Conservation (phyloP, 179 eudicot genomes). For the Carnegiea gigantea region DNA sequence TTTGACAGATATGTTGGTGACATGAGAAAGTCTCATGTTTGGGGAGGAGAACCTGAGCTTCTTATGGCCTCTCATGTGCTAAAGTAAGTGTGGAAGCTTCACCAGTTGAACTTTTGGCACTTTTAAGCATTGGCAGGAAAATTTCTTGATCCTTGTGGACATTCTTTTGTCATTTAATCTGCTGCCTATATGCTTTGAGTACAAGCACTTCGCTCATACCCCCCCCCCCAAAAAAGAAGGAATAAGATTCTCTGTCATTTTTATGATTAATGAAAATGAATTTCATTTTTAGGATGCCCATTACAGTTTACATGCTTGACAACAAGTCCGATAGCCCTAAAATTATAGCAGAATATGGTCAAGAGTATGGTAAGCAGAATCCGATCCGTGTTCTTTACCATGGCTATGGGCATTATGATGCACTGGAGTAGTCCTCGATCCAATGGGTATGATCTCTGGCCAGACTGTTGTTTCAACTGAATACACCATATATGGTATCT, state of each 20-base stretch:
- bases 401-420: conserved; percentile 81
- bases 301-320: conserved; percentile 68
- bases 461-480: not conserved
- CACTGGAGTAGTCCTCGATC: conserved; percentile 35
- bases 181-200: not conserved
- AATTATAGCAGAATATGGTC: conserved; percentile 74
- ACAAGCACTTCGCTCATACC: not conserved
- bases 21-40: conserved; percentile 63
- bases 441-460: conserved; percentile 34
- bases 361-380: conserved; percentile 59
- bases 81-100: conserved; percentile 40
- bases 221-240: not conserved
- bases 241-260: not conserved
- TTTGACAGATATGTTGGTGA: conserved; percentile 57
- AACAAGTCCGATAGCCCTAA: conserved; percentile 43
- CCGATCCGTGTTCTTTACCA: conserved; percentile 66
- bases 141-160: not conserved
- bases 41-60: conserved; percentile 95
- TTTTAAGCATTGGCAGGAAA: not conserved
- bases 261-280: not conserved
- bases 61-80: conserved; percentile 82
- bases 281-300: conserved; percentile 57
- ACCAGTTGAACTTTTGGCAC: not conserved
- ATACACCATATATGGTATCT: not conserved
- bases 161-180: not conserved